Percentiles rank a stretch among this genome's conserved stretches.
Evolutionary conservation across 129 eudicot species (phyloP).

Genomic region (Centaurea solstitialis): DNA sequence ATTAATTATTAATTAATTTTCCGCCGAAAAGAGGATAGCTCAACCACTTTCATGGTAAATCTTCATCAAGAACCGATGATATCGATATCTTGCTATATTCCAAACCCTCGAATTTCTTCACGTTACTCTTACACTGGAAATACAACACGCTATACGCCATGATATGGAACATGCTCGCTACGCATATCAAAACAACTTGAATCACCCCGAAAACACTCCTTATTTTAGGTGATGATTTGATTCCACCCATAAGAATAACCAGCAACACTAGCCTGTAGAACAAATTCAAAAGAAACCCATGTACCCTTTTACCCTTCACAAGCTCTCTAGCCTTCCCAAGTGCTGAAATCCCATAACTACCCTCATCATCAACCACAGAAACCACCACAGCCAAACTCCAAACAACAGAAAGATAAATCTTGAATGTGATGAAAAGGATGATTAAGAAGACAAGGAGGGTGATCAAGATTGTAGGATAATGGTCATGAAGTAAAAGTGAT

Average conservation of each 20-base stretch:
- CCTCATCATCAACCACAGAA: slow-evolving; percentile 39
- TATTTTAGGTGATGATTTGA: background rate
- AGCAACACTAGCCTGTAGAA: background rate
- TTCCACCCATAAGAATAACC: background rate
- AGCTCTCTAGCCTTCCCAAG: slow-evolving; percentile 35
- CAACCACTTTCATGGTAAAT: slow-evolving; percentile 6
- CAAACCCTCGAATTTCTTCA: slow-evolving; percentile 30
- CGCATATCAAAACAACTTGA: background rate
- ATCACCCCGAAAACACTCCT: slow-evolving; percentile 12
- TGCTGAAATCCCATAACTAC: slow-evolving; percentile 36
- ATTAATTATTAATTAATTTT: too few relatives aligned
- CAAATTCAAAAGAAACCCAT: slow-evolving; percentile 30
- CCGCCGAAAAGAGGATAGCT: background rate
- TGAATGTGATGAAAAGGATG: background rate
- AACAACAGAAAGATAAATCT: slow-evolving; percentile 31
- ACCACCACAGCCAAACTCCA: slow-evolving; percentile 39
- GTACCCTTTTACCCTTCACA: slow-evolving; percentile 30
- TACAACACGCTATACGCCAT: slow-evolving; percentile 46
- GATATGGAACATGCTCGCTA: slow-evolving; percentile 21
- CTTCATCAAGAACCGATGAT: slow-evolving; percentile 16
- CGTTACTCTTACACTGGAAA: slow-evolving; percentile 46
- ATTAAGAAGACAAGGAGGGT: background rate
- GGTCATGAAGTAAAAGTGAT: slow-evolving; percentile 21
- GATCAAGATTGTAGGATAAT: slow-evolving; percentile 1
- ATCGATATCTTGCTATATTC: slow-evolving; percentile 31